phyloP scores from a whole-genome alignment of 805 yeast genomes.

The Sugiyamaella chiloensis region DNA sequence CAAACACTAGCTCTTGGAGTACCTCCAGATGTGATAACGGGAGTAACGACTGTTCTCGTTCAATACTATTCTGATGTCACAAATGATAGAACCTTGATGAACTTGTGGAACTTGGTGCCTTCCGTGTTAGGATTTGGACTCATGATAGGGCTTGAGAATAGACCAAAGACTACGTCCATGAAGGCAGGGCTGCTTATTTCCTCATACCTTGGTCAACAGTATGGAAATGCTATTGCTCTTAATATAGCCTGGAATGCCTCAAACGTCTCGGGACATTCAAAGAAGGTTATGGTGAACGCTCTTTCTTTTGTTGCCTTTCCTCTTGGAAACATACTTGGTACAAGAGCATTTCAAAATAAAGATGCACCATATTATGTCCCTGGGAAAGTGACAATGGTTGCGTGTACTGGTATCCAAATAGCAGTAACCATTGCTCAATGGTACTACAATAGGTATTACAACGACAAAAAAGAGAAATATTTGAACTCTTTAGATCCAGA shows the following conservation, averaged over 20 bases:
- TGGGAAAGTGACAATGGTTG: conserved; percentile 45
- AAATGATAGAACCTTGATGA: not conserved
- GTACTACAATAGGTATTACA: not conserved
- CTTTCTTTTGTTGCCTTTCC: conserved; percentile 60
- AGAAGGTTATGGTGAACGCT: conserved; percentile 58
- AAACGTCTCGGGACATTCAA: conserved; percentile 68
- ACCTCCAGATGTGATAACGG: not conserved
- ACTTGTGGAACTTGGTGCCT: not conserved
- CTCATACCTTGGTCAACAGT: not conserved
- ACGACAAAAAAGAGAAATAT: not conserved
- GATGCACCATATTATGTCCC: conserved; percentile 61
- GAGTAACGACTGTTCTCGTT: not conserved
- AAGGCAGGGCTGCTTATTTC: not conserved
- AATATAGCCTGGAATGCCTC: conserved; percentile 23
- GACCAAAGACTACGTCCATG: not conserved
- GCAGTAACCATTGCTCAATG: not conserved
- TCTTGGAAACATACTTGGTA: conserved; percentile 68
- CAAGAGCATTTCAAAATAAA: conserved; percentile 58
- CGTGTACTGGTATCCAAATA: not conserved
- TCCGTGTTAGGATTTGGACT: not conserved
- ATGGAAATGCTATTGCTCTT: not conserved
- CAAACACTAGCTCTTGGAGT: not conserved
- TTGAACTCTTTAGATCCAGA: not conserved
- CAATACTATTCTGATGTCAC: not conserved
- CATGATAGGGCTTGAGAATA: not conserved